Evolutionary conservation across 805 yeast genomes (phyloP).

Genomic region (Candida silvicultrix): DNA sequence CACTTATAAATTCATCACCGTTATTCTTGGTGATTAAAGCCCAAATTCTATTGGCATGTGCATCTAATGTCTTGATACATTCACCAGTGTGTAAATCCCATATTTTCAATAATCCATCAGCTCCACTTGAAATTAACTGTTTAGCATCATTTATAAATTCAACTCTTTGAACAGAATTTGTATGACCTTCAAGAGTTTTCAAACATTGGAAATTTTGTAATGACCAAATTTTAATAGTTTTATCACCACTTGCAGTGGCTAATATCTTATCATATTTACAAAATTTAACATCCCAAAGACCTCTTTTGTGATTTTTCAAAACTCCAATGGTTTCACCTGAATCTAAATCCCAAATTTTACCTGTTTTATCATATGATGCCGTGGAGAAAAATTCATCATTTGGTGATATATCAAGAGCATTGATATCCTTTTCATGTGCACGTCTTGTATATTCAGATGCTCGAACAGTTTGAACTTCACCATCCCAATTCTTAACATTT

Average conservation of each 20-base stretch:
- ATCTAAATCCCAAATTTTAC: slow-evolving; percentile 81
- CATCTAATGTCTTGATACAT: slow-evolving; percentile 78
- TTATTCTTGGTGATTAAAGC: slow-evolving; percentile 63
- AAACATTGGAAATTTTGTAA: slow-evolving; percentile 67
- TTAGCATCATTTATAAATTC: slow-evolving; percentile 59
- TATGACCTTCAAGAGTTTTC: slow-evolving; percentile 89
- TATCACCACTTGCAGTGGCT: slow-evolving; percentile 89
- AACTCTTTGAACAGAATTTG: slow-evolving; percentile 85
- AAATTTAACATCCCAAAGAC: slow-evolving; percentile 87
- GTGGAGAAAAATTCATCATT: slow-evolving; percentile 85
- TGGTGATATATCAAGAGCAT: slow-evolving; percentile 84
- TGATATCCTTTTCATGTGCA: slow-evolving; percentile 96
- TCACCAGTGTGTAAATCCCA: slow-evolving; percentile 84
- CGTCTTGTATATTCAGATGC: slow-evolving; percentile 83
- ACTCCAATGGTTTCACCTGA: slow-evolving; percentile 86
- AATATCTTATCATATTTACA: slow-evolving; percentile 72
- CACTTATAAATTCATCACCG: slow-evolving; percentile 68
- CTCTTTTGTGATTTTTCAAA: slow-evolving; percentile 86
- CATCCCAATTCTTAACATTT: slow-evolving; percentile 50
- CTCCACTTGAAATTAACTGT: slow-evolving; percentile 73
- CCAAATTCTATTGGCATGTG: slow-evolving; percentile 95
- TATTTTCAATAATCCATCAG: slow-evolving; percentile 88
- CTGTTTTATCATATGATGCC: slow-evolving; percentile 90
- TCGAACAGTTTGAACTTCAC: slow-evolving; percentile 33
- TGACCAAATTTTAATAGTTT: slow-evolving; percentile 86